phyloP scores from a whole-genome alignment of 768 basidiomycete species.

The Lepiota brunneoincarnata region DNA sequence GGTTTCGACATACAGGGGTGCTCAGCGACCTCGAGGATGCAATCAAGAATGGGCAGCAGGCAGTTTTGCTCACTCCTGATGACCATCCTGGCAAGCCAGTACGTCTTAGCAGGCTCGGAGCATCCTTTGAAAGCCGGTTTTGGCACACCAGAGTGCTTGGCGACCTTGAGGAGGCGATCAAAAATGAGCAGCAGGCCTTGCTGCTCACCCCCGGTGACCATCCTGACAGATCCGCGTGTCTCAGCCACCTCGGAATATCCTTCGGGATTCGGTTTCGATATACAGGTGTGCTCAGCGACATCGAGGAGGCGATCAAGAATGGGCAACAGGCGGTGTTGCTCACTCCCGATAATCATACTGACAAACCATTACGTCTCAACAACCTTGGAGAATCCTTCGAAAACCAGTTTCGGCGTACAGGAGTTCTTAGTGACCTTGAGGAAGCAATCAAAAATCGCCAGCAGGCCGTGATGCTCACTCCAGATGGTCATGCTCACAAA shows the following conservation, averaged over 20 bases:
- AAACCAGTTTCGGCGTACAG: too few species aligned
- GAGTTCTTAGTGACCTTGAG: too few species aligned
- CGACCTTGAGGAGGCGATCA: not conserved
- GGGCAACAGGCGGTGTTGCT: slow-evolving; percentile 17
- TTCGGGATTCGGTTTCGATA: not conserved
- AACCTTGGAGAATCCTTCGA: too few species aligned
- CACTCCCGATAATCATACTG: slow-evolving; percentile 16
- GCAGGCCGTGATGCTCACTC: too few species aligned
- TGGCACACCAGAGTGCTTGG: not conserved
- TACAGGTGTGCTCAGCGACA: not conserved
- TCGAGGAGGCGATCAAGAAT: slow-evolving; percentile 15
- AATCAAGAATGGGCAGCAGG: not conserved
- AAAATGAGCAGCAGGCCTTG: not conserved
- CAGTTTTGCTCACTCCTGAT: not conserved
- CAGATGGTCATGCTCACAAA: too few species aligned
- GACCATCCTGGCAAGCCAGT: not conserved
- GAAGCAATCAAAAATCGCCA: too few species aligned
- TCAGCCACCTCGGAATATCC: not conserved
- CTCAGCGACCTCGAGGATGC: not conserved
- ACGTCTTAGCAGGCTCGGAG: not conserved
- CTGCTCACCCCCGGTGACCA: not conserved
- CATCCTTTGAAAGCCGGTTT: slow-evolving; percentile 16
- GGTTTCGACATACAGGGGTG: not conserved
- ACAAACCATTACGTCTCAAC: not conserved
- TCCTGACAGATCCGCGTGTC: not conserved